A percentile compares a stretch with the other conserved stretches of the same genome.
Evolutionary conservation across 257 asterid species (phyloP).

Genomic region (Anisodus tanguticus): DNA sequence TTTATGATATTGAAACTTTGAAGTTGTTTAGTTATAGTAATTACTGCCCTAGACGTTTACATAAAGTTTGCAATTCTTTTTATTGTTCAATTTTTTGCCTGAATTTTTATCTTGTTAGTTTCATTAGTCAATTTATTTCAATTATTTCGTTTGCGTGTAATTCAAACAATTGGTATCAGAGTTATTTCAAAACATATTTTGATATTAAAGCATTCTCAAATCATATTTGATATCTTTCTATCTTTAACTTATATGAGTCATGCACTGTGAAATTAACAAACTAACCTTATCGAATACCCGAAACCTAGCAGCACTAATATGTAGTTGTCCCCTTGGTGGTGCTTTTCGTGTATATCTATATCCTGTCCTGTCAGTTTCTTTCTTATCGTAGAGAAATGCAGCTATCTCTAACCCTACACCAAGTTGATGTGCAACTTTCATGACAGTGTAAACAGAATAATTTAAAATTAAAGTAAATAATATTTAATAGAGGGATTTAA

Average conservation of each 20-base stretch:
- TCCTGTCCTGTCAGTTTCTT: not conserved
- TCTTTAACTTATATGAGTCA: no score
- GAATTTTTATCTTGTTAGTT: no score
- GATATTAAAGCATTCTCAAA: not conserved
- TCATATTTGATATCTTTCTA: not conserved
- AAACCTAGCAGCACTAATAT: not conserved
- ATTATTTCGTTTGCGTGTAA: no score
- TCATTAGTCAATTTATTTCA: not conserved
- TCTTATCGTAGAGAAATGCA: not conserved
- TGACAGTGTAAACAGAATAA: no score
- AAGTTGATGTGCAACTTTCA: no score
- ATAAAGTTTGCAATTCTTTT: no score
- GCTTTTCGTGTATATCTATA: not conserved
- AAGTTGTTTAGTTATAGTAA: no score
- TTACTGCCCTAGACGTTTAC: no score
- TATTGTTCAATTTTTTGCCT: no score
- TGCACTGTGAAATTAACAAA: not conserved
- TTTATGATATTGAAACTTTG: no score
- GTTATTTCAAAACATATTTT: no score
- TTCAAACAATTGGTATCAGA: not conserved
- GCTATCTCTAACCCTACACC: constrained; percentile 1
- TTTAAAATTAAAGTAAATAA: no score
- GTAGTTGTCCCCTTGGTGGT: not conserved
- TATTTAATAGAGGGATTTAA: not conserved
- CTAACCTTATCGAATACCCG: not conserved